phyloP scores from a whole-genome alignment of 345 rosid genomes.

The Eucalyptus grandis region DNA sequence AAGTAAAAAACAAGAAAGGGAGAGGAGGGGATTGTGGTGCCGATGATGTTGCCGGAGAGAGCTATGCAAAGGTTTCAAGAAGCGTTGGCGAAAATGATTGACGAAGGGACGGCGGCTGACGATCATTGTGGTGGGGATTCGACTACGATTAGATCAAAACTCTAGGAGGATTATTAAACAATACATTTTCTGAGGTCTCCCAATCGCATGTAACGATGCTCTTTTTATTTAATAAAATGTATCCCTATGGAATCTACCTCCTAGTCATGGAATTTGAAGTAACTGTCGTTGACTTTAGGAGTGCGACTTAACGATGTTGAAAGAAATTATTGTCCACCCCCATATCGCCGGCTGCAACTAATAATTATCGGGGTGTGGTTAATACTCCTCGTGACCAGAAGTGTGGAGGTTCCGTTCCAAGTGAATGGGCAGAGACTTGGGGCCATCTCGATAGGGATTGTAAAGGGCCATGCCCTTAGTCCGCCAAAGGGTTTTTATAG shows the following conservation, averaged over 20 bases:
- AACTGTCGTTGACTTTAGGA: neutral
- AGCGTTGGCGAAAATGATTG: neutral
- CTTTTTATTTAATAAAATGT: neutral
- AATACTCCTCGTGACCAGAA: too few species aligned
- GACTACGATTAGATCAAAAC: neutral
- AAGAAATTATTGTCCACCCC: too few species aligned
- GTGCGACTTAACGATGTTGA: neutral
- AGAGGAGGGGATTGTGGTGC: neutral
- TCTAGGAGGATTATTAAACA: neutral
- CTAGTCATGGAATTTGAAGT: neutral
- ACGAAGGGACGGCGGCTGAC: neutral
- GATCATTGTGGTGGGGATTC: neutral
- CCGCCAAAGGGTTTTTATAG: too few species aligned
- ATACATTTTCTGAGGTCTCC: neutral
- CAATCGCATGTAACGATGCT: neutral
- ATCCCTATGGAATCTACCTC: neutral
- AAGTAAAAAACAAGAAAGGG: neutral
- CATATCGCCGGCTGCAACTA: too few species aligned
- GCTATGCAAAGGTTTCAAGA: neutral
- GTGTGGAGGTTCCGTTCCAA: fast-evolving
- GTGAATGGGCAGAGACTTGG: fast-evolving
- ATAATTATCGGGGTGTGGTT: too few species aligned
- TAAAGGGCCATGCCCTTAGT: too few species aligned
- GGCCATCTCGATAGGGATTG: too few species aligned
- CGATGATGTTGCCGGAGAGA: neutral